Conservation (phyloP, 139 green algal species). For the Haematococcus sp. region DNA sequence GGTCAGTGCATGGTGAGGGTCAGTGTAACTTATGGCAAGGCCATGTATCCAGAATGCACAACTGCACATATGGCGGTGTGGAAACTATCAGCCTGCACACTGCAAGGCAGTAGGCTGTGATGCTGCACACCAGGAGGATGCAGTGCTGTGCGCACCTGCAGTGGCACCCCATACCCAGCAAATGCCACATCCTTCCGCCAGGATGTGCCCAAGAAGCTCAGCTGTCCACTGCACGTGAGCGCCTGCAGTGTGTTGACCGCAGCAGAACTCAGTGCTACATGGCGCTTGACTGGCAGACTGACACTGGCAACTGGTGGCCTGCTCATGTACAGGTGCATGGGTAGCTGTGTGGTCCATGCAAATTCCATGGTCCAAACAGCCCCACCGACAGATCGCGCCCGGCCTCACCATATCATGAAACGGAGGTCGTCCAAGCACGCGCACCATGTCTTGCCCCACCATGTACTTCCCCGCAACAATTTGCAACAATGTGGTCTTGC, state of each 20-base stretch:
- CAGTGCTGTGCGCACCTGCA: too few relatives aligned
- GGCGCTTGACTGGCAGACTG: too few relatives aligned
- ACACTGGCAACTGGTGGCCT: background rate
- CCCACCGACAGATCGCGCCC: background rate
- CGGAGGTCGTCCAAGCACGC: constrained; percentile 84
- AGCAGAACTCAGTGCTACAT: too few relatives aligned
- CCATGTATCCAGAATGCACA: too few relatives aligned
- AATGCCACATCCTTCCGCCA: constrained; percentile 94
- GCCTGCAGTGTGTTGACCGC: too few relatives aligned
- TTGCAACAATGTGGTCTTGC: constrained; percentile 89
- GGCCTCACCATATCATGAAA: constrained; percentile 87
- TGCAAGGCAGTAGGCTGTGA: too few relatives aligned
- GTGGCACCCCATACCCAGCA: constrained; percentile 77
- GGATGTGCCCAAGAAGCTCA: constrained; percentile 80
- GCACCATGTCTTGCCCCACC: constrained; percentile 73
- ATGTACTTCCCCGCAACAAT: constrained; percentile 96
- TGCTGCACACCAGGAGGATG: too few relatives aligned
- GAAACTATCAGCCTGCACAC: too few relatives aligned
- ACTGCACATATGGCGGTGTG: too few relatives aligned
- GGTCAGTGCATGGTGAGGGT: background rate
- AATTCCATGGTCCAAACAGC: background rate
- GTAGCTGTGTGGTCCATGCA: too few relatives aligned
- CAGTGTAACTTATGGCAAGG: too few relatives aligned
- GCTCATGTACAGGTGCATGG: background rate
- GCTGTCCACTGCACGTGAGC: constrained; percentile 68